Percentiles rank a stretch among this genome's conserved stretches.
These are phyloP conservation scores for Trichophyton verrucosum DNA, from an alignment of 2,329 filamentous ascomycete genomes.

Conservation along the genomic window DNA sequence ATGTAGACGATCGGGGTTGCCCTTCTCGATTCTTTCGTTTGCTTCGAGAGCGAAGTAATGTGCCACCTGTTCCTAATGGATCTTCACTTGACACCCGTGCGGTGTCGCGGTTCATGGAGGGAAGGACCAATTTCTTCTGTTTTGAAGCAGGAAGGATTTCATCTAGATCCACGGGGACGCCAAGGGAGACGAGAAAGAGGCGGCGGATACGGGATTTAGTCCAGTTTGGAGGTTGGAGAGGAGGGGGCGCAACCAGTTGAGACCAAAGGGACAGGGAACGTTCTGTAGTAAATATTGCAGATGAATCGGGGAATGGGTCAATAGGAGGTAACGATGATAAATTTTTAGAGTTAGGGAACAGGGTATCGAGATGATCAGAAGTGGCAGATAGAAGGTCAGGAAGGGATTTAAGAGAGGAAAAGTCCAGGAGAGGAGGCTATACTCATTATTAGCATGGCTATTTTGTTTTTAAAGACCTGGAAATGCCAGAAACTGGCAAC, in stretches of 20 bases:
- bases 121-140: constrained; percentile 92
- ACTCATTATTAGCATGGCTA: not conserved
- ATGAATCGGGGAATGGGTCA: constrained; percentile 31
- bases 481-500: not conserved
- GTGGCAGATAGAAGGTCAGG: constrained; percentile 31
- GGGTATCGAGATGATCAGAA: constrained; percentile 30
- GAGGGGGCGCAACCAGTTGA: constrained; percentile 86
- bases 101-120: constrained; percentile 53
- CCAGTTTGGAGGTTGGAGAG: constrained; percentile 93
- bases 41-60: constrained; percentile 16
- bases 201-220: constrained; percentile 89
- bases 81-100: constrained; percentile 41
- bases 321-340: constrained; percentile 24
- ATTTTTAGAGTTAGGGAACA: constrained; percentile 33
- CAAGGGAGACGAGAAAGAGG: constrained; percentile 87
- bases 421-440: constrained; percentile 37
- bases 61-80: constrained; percentile 24
- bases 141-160: constrained; percentile 95
- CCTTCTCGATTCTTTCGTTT: constrained; percentile 10
- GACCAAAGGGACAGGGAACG: constrained; percentile 88
- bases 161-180: constrained; percentile 90
- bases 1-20: constrained; percentile 16
- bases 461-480: not conserved
- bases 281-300: constrained; percentile 65
- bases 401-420: constrained; percentile 40